A percentile compares a stretch with the other conserved stretches of the same genome.
These are phyloP conservation scores for Podosphaera leucotricha DNA, from an alignment of 2,329 filamentous ascomycete genomes.

Conservation along the genomic window DNA sequence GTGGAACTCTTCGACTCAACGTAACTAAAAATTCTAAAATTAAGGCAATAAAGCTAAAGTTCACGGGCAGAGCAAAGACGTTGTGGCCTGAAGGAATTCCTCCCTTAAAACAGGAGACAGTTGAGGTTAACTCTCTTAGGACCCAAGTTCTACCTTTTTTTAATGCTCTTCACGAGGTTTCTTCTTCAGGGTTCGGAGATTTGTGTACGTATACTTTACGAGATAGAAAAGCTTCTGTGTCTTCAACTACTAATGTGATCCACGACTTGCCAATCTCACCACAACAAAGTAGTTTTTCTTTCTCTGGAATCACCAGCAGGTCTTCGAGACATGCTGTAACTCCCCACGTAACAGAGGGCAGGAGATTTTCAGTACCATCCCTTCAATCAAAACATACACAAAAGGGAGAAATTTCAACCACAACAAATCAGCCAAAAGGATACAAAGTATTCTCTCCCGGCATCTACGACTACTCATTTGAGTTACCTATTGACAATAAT, in stretches of 20 bases:
- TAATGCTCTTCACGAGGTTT: constrained; percentile 44
- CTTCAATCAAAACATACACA: constrained; percentile 45
- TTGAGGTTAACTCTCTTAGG: constrained; percentile 65
- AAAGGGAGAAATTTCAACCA: constrained; percentile 33
- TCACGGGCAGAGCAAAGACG: constrained; percentile 64
- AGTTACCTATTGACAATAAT: constrained; percentile 59
- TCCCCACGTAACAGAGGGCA: constrained; percentile 16
- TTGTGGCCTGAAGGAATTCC: constrained; percentile 95
- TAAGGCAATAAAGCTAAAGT: constrained; percentile 70
- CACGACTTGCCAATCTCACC: constrained; percentile 1
- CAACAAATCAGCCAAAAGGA: constrained; percentile 35
- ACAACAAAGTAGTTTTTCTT: constrained; percentile 6
- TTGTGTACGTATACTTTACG: constrained; percentile 30
- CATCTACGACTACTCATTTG: constrained; percentile 34
- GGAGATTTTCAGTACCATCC: constrained; percentile 36
- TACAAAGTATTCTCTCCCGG: constrained; percentile 40
- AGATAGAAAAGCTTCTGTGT: constrained; percentile 10
- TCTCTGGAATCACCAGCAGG: constrained; percentile 9
- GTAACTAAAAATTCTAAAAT: constrained; percentile 82
- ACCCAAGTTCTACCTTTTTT: constrained; percentile 85
- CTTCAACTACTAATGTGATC: constrained; percentile 11
- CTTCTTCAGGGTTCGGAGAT: constrained; percentile 35
- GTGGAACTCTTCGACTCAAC: constrained; percentile 60
- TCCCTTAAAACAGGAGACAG: constrained; percentile 59
- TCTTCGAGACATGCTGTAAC: constrained; percentile 11